These are phyloP conservation scores for Lodderomyces orthopsilosis DNA, from an alignment of 1,139 yeast genomes.

Conservation along the genomic window DNA sequence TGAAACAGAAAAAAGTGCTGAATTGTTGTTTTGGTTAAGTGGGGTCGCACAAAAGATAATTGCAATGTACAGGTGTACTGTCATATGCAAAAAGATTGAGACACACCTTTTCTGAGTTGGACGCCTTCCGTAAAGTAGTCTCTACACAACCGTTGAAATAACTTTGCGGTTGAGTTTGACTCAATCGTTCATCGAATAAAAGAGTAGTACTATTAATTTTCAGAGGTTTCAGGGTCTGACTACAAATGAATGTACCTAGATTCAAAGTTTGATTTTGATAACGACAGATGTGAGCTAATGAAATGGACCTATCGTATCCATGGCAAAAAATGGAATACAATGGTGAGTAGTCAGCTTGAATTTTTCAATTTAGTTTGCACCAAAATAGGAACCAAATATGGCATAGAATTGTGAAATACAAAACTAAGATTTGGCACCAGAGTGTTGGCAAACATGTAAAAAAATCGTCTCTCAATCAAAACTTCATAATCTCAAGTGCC, in stretches of 20 bases:
- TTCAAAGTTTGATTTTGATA: conserved; percentile 1
- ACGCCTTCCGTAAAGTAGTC: no score
- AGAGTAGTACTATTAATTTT: not conserved
- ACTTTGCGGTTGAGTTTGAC: no score
- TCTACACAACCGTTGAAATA: no score
- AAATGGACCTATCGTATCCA: conserved; percentile 67
- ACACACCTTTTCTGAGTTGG: not conserved
- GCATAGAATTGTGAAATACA: conserved; percentile 21
- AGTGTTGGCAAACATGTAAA: conserved; percentile 80
- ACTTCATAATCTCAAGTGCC: not conserved
- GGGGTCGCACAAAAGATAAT: not conserved
- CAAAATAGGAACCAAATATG: conserved; percentile 89
- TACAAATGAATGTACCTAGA: not conserved
- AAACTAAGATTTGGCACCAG: conserved; percentile 69
- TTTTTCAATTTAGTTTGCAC: conserved; percentile 80
- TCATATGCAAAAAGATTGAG: conserved; percentile 2
- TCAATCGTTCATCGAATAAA: no score
- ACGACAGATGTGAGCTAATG: conserved; percentile 36
- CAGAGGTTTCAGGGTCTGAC: not conserved
- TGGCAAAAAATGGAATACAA: conserved; percentile 32
- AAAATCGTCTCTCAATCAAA: not conserved
- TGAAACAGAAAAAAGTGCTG: not conserved
- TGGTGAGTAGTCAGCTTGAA: conserved; percentile 71
- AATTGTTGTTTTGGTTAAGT: not conserved
- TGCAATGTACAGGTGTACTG: not conserved